Evolutionary conservation across 208 protist genomes (phyloP).

Genomic region (Wallacemonas rigidus): DNA sequence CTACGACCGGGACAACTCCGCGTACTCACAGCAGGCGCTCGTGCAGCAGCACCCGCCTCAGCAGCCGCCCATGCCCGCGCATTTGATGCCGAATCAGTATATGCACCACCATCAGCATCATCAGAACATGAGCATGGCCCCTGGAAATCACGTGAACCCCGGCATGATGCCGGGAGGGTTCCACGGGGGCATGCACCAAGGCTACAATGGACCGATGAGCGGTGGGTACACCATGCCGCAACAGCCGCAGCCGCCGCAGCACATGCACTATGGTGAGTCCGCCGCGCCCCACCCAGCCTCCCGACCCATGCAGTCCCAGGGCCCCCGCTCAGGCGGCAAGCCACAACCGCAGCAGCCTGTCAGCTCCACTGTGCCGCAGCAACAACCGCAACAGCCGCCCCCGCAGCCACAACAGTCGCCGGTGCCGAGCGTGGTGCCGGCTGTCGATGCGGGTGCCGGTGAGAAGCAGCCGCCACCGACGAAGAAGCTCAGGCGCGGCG

Average conservation of each 20-base stretch:
- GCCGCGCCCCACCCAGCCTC: not conserved
- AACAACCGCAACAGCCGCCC: conserved; percentile 29
- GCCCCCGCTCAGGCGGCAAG: conserved; percentile 27
- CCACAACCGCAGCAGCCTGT: conserved; percentile 25
- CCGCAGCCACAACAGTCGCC: conserved; percentile 34
- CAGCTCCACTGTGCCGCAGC: conserved; percentile 18
- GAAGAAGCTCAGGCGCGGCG: conserved; percentile 56
- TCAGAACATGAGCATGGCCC: conserved; percentile 16
- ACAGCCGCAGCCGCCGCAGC: conserved; percentile 54
- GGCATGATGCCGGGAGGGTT: conserved; percentile 1
- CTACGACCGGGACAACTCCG: conserved; percentile 74
- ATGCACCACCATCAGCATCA: conserved; percentile 13
- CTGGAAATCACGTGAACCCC: conserved; percentile 13
- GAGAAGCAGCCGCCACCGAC: conserved; percentile 27
- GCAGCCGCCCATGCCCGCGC: conserved; percentile 16
- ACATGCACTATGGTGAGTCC: not conserved
- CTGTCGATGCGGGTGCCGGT: conserved; percentile 44
- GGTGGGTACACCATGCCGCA: conserved; percentile 26
- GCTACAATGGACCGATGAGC: conserved; percentile 10
- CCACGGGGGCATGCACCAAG: not conserved
- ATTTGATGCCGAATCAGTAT: conserved; percentile 13
- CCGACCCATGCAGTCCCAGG: conserved; percentile 19
- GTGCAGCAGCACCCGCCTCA: conserved; percentile 14
- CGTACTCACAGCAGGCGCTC: conserved; percentile 44
- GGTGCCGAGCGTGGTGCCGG: conserved; percentile 31